Base-by-base conservation (phyloP, 2,329 filamentous ascomycete species). In the Coleophoma cylindrospora region DNA sequence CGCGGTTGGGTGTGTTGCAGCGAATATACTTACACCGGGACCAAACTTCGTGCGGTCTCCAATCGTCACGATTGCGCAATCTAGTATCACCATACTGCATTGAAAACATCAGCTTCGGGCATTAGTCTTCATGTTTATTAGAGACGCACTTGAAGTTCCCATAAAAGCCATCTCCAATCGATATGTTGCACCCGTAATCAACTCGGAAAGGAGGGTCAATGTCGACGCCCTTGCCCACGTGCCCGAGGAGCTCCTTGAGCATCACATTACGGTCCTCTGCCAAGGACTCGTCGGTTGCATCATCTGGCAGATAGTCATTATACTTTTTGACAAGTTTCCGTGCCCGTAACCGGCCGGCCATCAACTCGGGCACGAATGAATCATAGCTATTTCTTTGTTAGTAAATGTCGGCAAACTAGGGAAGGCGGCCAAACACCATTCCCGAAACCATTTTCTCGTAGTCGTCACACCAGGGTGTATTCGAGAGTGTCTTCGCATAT, bases 1-100 rank as follows among this genome's bases (percentile, higher is more conserved):
- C 57, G 86, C 86, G 0, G 86, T 74, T 45, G 88, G 86, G 64
- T 94, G 89, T 0, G 82, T 86, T 0, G 80, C 88, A 3, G 81
- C 79, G 61, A 81, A 89, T 50, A 92, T 77, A 45, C 74, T 80
- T 0, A 91, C 86, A 58, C 82, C 84, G 0, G 88, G 86, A 0
- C 86, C 88, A 48, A 91, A 72, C 77, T 51, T 50, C 10, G 52
- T 48, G 4, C 54, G 51, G 34, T 57, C 43, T n/a, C 56, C 56
- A 34, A 58, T 57, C 13, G 66, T 72, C 40, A 91, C 83, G 3
- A 81, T 70, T 71, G 40, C 86, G n/a, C 83, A 89, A 63, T 92
- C 88, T 12, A 91, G 70, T 52, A 90, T 47, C n/a, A 43, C 21
- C 14, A 41, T 37, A 34, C 49, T 48, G 58, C 27, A 33, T 27